A percentile compares a stretch with the other conserved stretches of the same genome.
Evolutionary conservation across 306 rosid species (phyloP).

Genomic region (Trifolium repens): DNA sequence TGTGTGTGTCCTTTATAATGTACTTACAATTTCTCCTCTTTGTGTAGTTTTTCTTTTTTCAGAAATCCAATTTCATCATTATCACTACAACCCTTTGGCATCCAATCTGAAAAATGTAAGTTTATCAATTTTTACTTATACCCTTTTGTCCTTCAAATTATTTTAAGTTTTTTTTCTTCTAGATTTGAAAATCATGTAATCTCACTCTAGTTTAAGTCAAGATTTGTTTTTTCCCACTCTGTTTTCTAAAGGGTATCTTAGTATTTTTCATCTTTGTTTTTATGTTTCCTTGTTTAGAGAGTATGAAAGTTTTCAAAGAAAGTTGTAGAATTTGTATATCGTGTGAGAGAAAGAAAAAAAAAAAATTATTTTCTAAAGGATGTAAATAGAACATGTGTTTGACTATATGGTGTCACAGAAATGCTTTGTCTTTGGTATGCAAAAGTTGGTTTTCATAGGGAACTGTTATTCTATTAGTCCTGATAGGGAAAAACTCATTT

Average conservation of each 20-base stretch:
- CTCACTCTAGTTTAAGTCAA: neutral
- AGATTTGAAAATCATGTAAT: too few relatives aligned
- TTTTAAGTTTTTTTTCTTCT: too few relatives aligned
- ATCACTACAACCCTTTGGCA: neutral
- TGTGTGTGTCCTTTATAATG: conserved; percentile 28
- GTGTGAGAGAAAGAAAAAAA: conserved; percentile 29
- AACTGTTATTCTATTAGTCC: conserved; percentile 87
- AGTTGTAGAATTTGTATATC: conserved; percentile 35
- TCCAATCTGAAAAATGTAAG: conserved; percentile 41
- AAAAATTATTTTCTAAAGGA: conserved; percentile 91
- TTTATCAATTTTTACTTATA: neutral
- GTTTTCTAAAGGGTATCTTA: neutral
- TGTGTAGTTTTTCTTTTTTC: too few relatives aligned
- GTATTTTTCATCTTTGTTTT: conserved; percentile 7
- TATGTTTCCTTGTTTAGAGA: neutral
- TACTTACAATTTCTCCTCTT: conserved; percentile 34
- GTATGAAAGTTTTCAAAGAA: conserved; percentile 41
- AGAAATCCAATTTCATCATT: too few relatives aligned
- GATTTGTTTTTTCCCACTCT: conserved; percentile 39
- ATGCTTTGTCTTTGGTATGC: conserved; percentile 83
- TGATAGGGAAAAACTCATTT: conserved; percentile 96
- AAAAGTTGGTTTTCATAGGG: conserved; percentile 84
- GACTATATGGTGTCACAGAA: conserved; percentile 69
- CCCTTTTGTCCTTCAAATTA: too few relatives aligned
- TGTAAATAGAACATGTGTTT: conserved; percentile 81